Evolutionary conservation across 1,284 basidiomycete genomes (phyloP).

Genomic region (Apiotrichum akiyoshidainum): DNA sequence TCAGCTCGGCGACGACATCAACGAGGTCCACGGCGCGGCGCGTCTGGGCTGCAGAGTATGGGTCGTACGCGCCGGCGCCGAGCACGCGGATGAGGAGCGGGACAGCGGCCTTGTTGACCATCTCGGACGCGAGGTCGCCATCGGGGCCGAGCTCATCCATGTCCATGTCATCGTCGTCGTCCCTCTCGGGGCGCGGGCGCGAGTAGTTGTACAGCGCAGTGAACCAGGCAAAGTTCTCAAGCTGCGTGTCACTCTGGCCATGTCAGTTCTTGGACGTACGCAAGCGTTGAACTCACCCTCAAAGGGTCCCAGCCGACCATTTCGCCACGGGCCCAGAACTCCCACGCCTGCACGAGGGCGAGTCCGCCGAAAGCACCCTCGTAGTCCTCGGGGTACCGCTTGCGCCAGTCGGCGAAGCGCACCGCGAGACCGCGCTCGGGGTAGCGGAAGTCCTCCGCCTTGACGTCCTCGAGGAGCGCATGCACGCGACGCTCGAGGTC

Average conservation of each 20-base stretch:
- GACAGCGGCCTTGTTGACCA: slow-evolving; percentile 77
- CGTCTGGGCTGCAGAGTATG: slow-evolving; percentile 69
- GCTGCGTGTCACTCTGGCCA: slow-evolving; percentile 56
- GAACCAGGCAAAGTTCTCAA: slow-evolving; percentile 85
- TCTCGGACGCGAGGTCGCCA: slow-evolving; percentile 80
- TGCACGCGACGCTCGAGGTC: slow-evolving; percentile 58
- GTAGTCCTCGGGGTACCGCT: slow-evolving; percentile 75
- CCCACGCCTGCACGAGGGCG: slow-evolving; percentile 86
- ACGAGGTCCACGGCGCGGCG: slow-evolving; percentile 66
- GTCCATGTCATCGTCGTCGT: slow-evolving; percentile 49
- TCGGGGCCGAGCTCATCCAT: slow-evolving; percentile 66
- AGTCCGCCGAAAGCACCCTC: slow-evolving; percentile 83
- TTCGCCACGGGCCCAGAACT: slow-evolving; percentile 89
- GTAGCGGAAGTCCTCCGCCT: slow-evolving; percentile 76
- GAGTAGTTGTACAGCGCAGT: slow-evolving; percentile 72
- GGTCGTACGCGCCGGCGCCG: slow-evolving; percentile 71
- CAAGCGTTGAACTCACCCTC: slow-evolving; percentile 65
- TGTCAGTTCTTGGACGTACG: no score
- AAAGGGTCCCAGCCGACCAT: slow-evolving; percentile 82
- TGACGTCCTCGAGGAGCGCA: slow-evolving; percentile 71
- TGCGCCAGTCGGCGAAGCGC: slow-evolving; percentile 77
- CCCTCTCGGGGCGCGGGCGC: slow-evolving; percentile 51
- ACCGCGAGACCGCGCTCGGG: slow-evolving; percentile 67
- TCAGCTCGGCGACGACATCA: slow-evolving; percentile 74
- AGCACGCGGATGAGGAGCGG: slow-evolving; percentile 70